Conservation (phyloP, 257 asterid species). For the Thymus mandschuricus region DNA sequence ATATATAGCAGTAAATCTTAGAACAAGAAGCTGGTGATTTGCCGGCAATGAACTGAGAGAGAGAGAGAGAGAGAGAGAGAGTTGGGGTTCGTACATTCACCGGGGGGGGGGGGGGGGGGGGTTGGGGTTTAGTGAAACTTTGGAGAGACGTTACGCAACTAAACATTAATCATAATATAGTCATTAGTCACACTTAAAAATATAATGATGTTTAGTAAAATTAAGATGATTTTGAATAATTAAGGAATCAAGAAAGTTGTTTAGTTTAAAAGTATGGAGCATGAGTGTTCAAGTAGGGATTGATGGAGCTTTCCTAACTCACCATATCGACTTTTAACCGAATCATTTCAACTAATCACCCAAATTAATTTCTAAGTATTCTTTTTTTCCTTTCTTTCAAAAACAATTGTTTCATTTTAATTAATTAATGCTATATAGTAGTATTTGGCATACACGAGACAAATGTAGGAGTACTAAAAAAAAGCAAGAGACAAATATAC, state of each 20-base stretch:
- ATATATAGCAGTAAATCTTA: slow-evolving; percentile 26
- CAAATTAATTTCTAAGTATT: too few relatives aligned
- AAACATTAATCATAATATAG: slow-evolving; percentile 37
- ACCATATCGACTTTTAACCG: slow-evolving; percentile 3
- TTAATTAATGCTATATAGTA: too few relatives aligned
- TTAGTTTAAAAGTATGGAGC: slow-evolving; percentile 14
- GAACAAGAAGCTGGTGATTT: slow-evolving; percentile 20
- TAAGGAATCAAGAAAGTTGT: slow-evolving; percentile 21
- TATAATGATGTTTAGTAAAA: slow-evolving; percentile 28
- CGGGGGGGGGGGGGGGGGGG: not conserved
- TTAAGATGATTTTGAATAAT: slow-evolving; percentile 9
- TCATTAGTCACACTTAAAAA: slow-evolving; percentile 24
- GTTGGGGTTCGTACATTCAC: slow-evolving; percentile 38
- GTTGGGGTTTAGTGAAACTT: slow-evolving; percentile 61
- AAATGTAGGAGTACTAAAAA: not conserved
- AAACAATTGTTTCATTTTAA: too few relatives aligned
- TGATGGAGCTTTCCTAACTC: slow-evolving; percentile 27
- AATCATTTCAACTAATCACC: not conserved
- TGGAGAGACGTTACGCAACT: slow-evolving; percentile 69
- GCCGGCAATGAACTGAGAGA: slow-evolving; percentile 43
- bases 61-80: slow-evolving; percentile 27
- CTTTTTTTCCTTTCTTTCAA: too few relatives aligned
- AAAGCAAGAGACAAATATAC: not conserved
- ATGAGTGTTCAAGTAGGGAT: slow-evolving; percentile 13
- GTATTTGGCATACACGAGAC: not conserved